A percentile compares a stretch with the other conserved stretches of the same genome.
Evolutionary conservation across 352 stramenopile genomes (phyloP).

Genomic region (Globisporangium heterothallicum): DNA sequence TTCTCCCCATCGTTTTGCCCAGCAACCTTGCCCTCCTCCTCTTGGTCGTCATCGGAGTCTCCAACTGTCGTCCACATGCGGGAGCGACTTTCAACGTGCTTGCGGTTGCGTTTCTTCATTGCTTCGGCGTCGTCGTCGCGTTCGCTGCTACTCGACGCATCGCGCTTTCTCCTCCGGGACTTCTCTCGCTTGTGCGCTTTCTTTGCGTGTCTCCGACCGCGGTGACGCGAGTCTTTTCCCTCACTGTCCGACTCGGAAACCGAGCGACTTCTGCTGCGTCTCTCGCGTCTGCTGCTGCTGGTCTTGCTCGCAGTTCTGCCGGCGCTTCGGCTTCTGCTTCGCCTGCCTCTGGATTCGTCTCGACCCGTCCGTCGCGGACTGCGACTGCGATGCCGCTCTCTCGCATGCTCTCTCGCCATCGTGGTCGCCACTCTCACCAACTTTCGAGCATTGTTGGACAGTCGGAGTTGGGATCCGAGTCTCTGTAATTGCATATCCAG

Average conservation of each 20-base stretch:
- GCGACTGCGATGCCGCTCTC: slow-evolving; percentile 5
- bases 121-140: slow-evolving; percentile 1
- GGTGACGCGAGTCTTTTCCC: background rate
- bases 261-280: slow-evolving; percentile 1
- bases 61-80: slow-evolving; percentile 9
- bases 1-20: background rate
- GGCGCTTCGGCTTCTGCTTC: slow-evolving; percentile 2
- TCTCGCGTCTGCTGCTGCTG: slow-evolving; percentile 1
- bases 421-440: background rate
- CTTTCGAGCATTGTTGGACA: too few species aligned
- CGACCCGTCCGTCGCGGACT: slow-evolving; percentile 3
- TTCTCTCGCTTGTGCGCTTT: slow-evolving; percentile 4
- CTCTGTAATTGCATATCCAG: background rate
- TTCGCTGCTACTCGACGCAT: background rate
- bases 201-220: slow-evolving; percentile 3
- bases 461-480: too few species aligned
- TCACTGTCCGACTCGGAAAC: background rate
- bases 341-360: background rate
- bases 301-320: background rate
- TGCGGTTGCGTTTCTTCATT: slow-evolving; percentile 5
- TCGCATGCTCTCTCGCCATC: background rate
- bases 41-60: slow-evolving; percentile 1
- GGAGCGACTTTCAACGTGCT: slow-evolving; percentile 4
- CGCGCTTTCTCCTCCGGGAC: background rate
- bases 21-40: background rate